Evolutionary conservation across 148 eudicot species (phyloP), one percentile per base, ranked within the genome.

Genomic region (Rhododendron vialii): DNA sequence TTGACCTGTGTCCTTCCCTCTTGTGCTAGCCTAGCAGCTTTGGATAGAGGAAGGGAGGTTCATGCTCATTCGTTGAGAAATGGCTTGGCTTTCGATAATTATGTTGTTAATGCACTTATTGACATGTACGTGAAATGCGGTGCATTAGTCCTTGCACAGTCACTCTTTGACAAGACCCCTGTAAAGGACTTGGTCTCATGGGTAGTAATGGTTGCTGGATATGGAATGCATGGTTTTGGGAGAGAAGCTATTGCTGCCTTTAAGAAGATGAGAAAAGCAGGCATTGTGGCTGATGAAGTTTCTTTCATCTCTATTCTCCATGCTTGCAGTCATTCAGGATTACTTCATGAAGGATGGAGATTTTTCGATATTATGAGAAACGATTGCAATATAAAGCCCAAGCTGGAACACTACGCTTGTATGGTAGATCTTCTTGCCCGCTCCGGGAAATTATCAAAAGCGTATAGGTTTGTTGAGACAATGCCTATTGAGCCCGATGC

Each of bases 71-170:
- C 88, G 35, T 82, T 94, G 86, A 91, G 90, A 87, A 90, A 87
- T 6, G 91, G 91, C 67, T 83, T 87, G 28, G 73, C 85, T 79
- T 84, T 88, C 41, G 94, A 92, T 88, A 77, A 22, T 71, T 90
- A 82, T 89, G 90, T 92, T 87, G 83, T 85, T 53, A 94, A 94
- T 90, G 95, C 97, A 82, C 91, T 94, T 80, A 79, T 91, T 81
- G 95, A 94, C 91, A 94, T 94, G 95, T 93, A 94, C 55, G 89
- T 89, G 28, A 94, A 94, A 83, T 92, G 95, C 55, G 95, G 93
- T 59, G 92, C 83, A 36, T 63, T 92, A 14, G 71, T 87, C 75
- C 89, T 89, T 53, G 97, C 95, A 24, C 67, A 81, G 33, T 84
- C 89, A 45, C 88, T 89, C 36, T 94, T 94, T 85, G 86, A 89